Base-by-base conservation (phyloP, 2,329 filamentous ascomycete genomes). In the Penicillium aurantiogriseum region DNA sequence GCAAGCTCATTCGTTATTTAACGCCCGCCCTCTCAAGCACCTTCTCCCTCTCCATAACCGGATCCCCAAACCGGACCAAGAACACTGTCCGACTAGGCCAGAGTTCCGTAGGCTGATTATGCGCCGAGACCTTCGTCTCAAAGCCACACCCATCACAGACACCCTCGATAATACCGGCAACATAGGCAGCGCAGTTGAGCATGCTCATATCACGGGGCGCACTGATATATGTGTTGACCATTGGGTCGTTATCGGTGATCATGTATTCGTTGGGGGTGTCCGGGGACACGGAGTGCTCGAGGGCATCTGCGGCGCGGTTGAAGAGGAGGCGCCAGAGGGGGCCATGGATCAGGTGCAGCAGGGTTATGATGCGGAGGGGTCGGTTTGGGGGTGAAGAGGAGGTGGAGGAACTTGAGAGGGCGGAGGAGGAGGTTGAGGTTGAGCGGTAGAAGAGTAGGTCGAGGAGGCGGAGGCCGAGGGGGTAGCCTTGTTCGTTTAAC, bases 1-100 rank as follows among this genome's bases (percentile, higher is more conserved):
- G 9, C 15, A 35, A 45, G 17, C 2, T 39, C 35, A 51, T 35
- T 3, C 6, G 21, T 63, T 67, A 79, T 74, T 79, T 80, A 23
- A 79, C 68, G 10, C 80, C 80, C 4, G 77, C 78, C 76, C 88
- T 86, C 57, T 86, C 88, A 67, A 96, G 74, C 68, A 91, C 89
- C 60, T 88, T 88, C 81, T 99, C 94, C 72, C 94, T 82, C 80
- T 97, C 93, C 74, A 97, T 80, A 42, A 97, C 93, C 74, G 91
- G 90, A n/a, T 87, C 82, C 63, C 90, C 87, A 73, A 99, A 99
- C 76, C 93, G 92, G 70, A 99, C 87, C 73, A 99, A 76, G 72
- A 97, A 99, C 33, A 99, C 92, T 43, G 94, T 99, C 80, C 94
- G 91, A 35, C 90, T 91, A 0, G 94, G 94, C 92, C 93, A 97